Conservation (phyloP, 768 basidiomycete genomes). For the Collybia sordida region DNA sequence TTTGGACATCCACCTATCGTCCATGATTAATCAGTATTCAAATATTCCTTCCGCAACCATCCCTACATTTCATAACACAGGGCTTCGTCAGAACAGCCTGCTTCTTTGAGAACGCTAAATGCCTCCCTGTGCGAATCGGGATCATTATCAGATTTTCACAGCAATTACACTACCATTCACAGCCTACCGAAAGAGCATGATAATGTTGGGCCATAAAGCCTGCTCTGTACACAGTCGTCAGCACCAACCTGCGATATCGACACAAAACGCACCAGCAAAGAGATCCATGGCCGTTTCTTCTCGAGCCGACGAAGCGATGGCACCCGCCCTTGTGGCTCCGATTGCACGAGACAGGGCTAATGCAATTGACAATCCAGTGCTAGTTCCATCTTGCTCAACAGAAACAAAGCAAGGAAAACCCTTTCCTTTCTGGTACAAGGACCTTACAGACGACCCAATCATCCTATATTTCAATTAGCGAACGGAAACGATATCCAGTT, state of each 20-base stretch:
- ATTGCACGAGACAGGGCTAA: conserved; percentile 57
- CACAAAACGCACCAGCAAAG: conserved; percentile 39
- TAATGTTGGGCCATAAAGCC: conserved; percentile 68
- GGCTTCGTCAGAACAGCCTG: conserved; percentile 66
- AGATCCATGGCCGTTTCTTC: conserved; percentile 69
- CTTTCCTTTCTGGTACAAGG: conserved; percentile 55
- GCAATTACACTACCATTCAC: background rate
- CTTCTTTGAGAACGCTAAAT: conserved; percentile 61
- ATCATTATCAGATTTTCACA: background rate
- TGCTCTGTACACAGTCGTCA: conserved; percentile 38
- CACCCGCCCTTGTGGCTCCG: conserved; percentile 62
- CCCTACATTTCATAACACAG: conserved; percentile 63
- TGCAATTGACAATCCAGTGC: conserved; percentile 42
- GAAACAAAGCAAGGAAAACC: conserved; percentile 69
- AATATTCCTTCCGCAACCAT: conserved; percentile 3
- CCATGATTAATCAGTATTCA: background rate
- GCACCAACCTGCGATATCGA: background rate
- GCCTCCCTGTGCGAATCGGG: conserved; percentile 41
- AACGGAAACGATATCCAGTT: background rate
- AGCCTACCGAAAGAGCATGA: conserved; percentile 54
- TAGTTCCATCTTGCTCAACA: conserved; percentile 60
- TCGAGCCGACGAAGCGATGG: conserved; percentile 59
- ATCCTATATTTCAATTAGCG: conserved; percentile 35
- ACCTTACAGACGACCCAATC: conserved; percentile 67
- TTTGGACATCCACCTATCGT: conserved; percentile 64